Percentiles rank a stretch among this genome's conserved stretches.
These are phyloP conservation scores for Penicillium sp. DNA, from an alignment of 2,329 filamentous ascomycete species.

Conservation along the genomic window DNA sequence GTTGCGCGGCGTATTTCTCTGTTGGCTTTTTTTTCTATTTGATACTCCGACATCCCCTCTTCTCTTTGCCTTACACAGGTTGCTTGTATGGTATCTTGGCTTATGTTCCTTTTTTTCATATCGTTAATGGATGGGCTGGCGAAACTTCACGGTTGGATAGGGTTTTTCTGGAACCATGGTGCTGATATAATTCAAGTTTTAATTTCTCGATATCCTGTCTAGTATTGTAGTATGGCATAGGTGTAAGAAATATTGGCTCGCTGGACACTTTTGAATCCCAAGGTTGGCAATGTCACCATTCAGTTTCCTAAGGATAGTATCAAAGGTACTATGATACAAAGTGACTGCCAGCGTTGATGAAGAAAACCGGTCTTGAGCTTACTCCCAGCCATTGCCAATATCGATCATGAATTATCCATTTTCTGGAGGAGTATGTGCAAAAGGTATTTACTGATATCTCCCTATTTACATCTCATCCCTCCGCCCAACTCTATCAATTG, in stretches of 20 bases:
- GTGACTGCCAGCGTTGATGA: too few species aligned
- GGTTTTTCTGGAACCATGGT: constrained; percentile 26
- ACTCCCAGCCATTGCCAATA: too few species aligned
- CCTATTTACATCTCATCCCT: neutral
- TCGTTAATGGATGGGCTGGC: constrained; percentile 35
- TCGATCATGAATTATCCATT: too few species aligned
- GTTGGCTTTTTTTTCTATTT: constrained; percentile 16
- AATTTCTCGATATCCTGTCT: neutral
- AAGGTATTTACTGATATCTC: neutral
- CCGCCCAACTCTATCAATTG: neutral
- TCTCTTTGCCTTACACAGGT: constrained; percentile 14
- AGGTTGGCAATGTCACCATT: too few species aligned
- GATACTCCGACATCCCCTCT: constrained; percentile 20
- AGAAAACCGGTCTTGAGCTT: too few species aligned
- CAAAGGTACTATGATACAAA: too few species aligned
- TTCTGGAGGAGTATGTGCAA: too few species aligned
- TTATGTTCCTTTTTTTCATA: constrained; percentile 29
- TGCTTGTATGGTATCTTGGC: constrained; percentile 12
- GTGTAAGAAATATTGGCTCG: too few species aligned
- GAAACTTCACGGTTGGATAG: constrained; percentile 36
- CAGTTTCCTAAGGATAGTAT: too few species aligned
- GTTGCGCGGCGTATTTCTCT: constrained; percentile 15
- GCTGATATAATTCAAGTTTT: constrained; percentile 29
- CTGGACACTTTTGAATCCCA: too few species aligned
- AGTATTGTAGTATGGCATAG: too few species aligned